Evolutionary conservation across 2,329 filamentous ascomycete species (phyloP).

Genomic region (Ophiobolus disseminans): DNA sequence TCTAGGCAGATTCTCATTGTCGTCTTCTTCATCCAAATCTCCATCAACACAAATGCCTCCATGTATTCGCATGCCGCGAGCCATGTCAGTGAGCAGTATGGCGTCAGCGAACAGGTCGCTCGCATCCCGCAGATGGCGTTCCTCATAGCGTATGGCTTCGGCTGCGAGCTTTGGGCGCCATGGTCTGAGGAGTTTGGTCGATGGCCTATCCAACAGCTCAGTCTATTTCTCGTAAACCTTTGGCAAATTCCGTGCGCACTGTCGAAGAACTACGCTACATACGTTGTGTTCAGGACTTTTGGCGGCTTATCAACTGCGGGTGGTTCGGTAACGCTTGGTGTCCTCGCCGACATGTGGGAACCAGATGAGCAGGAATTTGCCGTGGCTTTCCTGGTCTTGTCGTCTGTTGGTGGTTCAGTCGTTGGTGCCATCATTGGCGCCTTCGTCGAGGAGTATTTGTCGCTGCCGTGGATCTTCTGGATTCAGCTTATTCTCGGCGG

Average conservation of each 20-base stretch:
- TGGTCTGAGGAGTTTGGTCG: slow-evolving; percentile 63
- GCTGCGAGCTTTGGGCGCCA: slow-evolving; percentile 61
- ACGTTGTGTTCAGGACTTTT: slow-evolving; percentile 55
- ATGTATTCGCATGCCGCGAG: slow-evolving; percentile 58
- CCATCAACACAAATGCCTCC: slow-evolving; percentile 63
- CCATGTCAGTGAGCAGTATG: slow-evolving; percentile 55
- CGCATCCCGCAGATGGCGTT: slow-evolving; percentile 59
- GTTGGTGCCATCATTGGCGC: slow-evolving; percentile 64
- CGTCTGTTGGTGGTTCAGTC: slow-evolving; percentile 63
- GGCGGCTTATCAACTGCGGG: slow-evolving; percentile 69
- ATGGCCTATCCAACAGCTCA: slow-evolving; percentile 60
- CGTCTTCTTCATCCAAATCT: slow-evolving; percentile 61
- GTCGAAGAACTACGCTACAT: slow-evolving; percentile 52
- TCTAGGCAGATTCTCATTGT: slow-evolving; percentile 54
- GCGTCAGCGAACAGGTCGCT: slow-evolving; percentile 56
- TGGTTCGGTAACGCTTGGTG: slow-evolving; percentile 68
- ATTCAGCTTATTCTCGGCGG: slow-evolving; percentile 81
- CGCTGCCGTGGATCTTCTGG: slow-evolving; percentile 77
- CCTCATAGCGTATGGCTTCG: slow-evolving; percentile 59
- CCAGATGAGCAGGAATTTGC: slow-evolving; percentile 65
- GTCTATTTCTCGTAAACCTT: slow-evolving; percentile 62
- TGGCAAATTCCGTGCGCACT: slow-evolving; percentile 58
- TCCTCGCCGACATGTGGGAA: slow-evolving; percentile 68
- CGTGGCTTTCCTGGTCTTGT: slow-evolving; percentile 66
- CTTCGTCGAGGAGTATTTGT: slow-evolving; percentile 56